Conservation (phyloP, 345 rosid genomes). For the Barbarea vulgaris region DNA sequence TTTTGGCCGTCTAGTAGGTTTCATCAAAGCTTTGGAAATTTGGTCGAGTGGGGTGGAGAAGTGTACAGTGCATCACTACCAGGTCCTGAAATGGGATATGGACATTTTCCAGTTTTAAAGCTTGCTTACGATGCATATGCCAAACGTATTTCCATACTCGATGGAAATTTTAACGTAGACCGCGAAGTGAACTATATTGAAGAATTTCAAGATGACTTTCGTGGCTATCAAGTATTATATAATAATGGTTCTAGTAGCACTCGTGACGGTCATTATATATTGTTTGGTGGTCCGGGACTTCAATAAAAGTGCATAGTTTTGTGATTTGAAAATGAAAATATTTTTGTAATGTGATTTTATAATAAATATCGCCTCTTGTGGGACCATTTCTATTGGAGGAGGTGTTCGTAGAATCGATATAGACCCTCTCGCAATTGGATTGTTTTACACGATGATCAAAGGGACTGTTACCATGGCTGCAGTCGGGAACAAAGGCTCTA, state of each 20-base stretch:
- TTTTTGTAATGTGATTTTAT: too few species aligned
- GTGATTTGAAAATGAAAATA: too few species aligned
- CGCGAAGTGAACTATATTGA: background rate
- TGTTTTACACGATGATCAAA: slow-evolving; percentile 57
- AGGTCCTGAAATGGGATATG: slow-evolving; percentile 30
- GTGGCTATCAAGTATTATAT: background rate
- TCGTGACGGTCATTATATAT: too few species aligned
- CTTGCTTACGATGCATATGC: background rate
- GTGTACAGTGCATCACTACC: too few species aligned
- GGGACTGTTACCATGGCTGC: slow-evolving; percentile 63
- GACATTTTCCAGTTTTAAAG: background rate
- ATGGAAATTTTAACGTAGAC: background rate
- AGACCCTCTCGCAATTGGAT: slow-evolving; percentile 56
- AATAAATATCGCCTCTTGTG: too few species aligned
- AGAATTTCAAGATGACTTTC: background rate
- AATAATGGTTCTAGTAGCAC: too few species aligned
- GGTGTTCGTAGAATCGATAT: slow-evolving; percentile 28
- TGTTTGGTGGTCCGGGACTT: too few species aligned
- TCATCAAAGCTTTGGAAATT: background rate
- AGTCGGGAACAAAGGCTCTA: slow-evolving; percentile 55
- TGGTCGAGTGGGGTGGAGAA: slow-evolving; percentile 30
- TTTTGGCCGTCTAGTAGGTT: slow-evolving; percentile 22
- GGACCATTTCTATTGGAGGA: slow-evolving; percentile 74
- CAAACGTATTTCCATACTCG: slow-evolving; percentile 13
- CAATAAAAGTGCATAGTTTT: too few species aligned